Base-by-base conservation (phyloP, 768 basidiomycete genomes). In the Kwoniella newhampshirensis region DNA sequence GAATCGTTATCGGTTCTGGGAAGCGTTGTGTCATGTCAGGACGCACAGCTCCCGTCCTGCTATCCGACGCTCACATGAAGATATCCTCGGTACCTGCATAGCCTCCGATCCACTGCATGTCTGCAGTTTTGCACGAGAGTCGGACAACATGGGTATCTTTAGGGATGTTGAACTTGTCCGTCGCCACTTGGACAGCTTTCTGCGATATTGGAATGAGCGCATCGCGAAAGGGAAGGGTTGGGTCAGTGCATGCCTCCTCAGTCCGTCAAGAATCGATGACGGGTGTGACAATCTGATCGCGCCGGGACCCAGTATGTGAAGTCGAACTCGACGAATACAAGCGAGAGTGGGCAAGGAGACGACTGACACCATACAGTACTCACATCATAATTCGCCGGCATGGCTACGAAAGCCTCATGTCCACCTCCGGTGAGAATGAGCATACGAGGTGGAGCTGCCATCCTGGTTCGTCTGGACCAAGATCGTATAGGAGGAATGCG, bases 1-100 rank as follows among this genome's bases (percentile, higher is more conserved):
- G 75, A 74, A 41, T 71, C 75, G 51, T 73, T 73, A 47, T 76
- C 75, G 30, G 73, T 60, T 21, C 75, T 74, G n/a, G n/a, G n/a
- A n/a, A n/a, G n/a, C n/a, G n/a, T n/a, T n/a, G n/a, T n/a, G n/a
- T n/a, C n/a, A 37, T 12, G 47, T 32, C 27, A 28, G 41, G 28
- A 39, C 35, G 9, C 35, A 37, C 8, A 37, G 35, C 35, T n/a
- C n/a, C n/a, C n/a, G n/a, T n/a, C n/a, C n/a, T n/a, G n/a, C n/a
- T n/a, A n/a, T n/a, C n/a, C n/a, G n/a, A n/a, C 23, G 35, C 50
- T 54, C 45, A 76, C 75, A 76, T 64, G 62, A 64, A 76, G 18
- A 76, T 60, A 23, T 69, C 66, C 20, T 62, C 26, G 2, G 46
- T 42, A 12, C 56, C 62, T 6, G 60, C 57, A 43, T 67, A 68